Evolutionary conservation across 352 stramenopile genomes (phyloP), one percentile per base, ranked within the genome.

Genomic region (Phytophthora quininea): DNA sequence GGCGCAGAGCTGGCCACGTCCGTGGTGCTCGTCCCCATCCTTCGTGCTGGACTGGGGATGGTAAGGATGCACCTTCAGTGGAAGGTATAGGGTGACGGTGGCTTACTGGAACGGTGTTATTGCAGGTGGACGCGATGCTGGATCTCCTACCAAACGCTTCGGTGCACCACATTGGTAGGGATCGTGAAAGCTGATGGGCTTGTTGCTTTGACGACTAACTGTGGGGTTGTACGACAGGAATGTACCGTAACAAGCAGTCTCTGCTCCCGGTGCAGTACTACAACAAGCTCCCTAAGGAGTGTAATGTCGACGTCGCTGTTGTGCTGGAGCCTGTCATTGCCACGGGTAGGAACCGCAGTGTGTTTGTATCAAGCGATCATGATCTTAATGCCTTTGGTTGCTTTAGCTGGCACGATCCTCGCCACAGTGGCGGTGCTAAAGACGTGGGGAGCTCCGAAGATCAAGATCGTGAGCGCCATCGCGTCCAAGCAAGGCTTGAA

Each of bases 191-290:
- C 4, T 46, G 19, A 46, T 46, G 38, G 11, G 4, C 3, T 10
- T 24, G 19, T 46, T 4, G 9, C 19, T 46, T 15, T 51, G 5
- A 29, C 4, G 8, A 51, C 24, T 2, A 12, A 35, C 12, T 31
- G 9, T 7, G 48, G 14, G 45, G 10, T 40, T 5, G 33, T 24
- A 24, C 19, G 19, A 24, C 8, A 93, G 86, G 86, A 49, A 95
- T 95, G 85, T 97, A 97, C 74, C 87, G 89, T 56, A 92, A 93
- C 74, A 97, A 98, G 58, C 81, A 94, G 49, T 94, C 84, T 47
- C 77, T 98, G 8, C 67, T 98, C 31, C 97, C 97, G 3, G 95
- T 99, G n/a, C 94, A 99, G 68, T 99, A 99, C 85, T 99, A 99
- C 83, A 99, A 99, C 88, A 97, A 98, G 65, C 80, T 99, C 3